Evolutionary conservation across 2,329 filamentous ascomycete species (phyloP), one percentile per base, ranked within the genome.

Genomic region (Nannizzia gypsea): DNA sequence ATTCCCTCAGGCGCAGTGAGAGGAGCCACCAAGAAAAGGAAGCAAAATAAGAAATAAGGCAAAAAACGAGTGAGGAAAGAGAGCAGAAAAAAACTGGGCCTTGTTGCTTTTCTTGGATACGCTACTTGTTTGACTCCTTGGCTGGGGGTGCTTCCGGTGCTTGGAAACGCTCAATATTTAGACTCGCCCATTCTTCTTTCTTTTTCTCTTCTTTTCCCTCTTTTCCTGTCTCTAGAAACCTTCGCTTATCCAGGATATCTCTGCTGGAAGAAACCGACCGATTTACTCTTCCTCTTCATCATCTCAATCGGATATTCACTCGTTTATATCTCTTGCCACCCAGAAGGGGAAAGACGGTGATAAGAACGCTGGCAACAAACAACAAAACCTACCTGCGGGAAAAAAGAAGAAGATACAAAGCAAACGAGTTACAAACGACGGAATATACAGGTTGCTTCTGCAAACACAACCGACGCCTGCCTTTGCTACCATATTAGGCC

Each of bases 81-180:
- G 22, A 52, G 26, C n/a, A 31, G 13, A 28, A 52, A 52, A 52
- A 52, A 52, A 52, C 22, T 52, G 48, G 48, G 48, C 48, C 48
- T 52, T 52, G 48, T 52, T 52, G 48, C 48, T 52, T 52, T 52
- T 52, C 48, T 52, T 52, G 48, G 48, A 52, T 52, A 52, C 48
- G 48, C 48, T 52, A 31, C 48, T 31, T 42, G 38, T 42, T 52
- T 24, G 42, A 31, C 48, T 52, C 26, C 48, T 28, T 31, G 48
- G 13, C 38, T 42, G 38, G 13, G 46, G 26, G 26, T 52, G 22
- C 48, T 11, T 28, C 48, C 13, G 24, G 15, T 24, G 20, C 48
- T 42, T 31, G 22, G 48, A 26, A 52, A 52, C 22, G 17, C 26
- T 52, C 22, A 52, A 31, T 52, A 52, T 52, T 52, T 28, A 52